phyloP scores from a whole-genome alignment of 2,329 filamentous ascomycete genomes.

The Teratosphaeria zuluensis region DNA sequence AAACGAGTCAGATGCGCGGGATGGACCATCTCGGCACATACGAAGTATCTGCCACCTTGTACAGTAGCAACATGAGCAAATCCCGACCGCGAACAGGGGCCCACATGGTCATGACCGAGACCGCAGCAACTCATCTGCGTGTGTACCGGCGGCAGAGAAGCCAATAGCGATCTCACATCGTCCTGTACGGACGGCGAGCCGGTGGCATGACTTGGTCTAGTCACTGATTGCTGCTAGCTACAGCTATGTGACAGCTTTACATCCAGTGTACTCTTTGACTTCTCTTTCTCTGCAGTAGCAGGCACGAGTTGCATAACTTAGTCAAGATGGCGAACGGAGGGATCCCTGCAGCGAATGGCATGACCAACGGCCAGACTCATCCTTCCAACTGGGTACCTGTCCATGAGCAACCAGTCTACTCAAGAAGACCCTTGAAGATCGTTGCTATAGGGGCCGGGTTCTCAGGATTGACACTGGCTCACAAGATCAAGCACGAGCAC shows the following conservation, averaged over 20 bases:
- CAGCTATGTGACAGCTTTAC: background rate
- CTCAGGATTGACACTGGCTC: conserved; percentile 1
- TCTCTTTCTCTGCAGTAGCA: background rate
- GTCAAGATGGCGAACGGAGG: background rate
- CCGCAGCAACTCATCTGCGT: too few species aligned
- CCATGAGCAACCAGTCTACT: conserved; percentile 1
- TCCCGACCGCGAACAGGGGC: background rate
- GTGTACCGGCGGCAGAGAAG: background rate
- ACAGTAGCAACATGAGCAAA: background rate
- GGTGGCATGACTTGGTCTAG: background rate
- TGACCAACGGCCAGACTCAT: background rate
- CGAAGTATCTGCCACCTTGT: background rate
- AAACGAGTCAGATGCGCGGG: too few species aligned
- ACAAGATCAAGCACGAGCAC: conserved; percentile 15
- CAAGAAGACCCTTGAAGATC: background rate
- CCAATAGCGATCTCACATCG: background rate
- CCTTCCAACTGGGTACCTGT: conserved; percentile 1
- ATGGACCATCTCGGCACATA: too few species aligned
- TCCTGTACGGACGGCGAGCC: background rate
- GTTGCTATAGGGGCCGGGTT: conserved; percentile 1
- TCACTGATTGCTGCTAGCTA: background rate
- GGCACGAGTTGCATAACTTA: background rate
- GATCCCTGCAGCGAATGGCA: background rate
- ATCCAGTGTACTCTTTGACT: background rate
- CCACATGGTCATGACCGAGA: background rate